Percentiles rank a stretch among this genome's conserved stretches.
Evolutionary conservation across 148 eudicot genomes (phyloP).

Genomic region (Silene conica): DNA sequence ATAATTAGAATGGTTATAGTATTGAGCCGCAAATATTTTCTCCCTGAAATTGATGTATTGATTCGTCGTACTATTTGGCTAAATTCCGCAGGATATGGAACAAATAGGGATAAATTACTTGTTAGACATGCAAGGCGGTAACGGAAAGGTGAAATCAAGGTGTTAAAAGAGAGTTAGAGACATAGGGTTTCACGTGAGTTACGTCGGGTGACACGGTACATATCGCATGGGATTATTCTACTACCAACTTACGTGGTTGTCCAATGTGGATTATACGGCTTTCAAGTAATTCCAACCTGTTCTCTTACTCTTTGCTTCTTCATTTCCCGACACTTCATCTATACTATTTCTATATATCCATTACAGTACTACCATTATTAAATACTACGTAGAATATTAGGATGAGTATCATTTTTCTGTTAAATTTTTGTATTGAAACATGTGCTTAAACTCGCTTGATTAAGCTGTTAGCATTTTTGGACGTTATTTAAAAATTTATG

Average conservation of each 20-base stretch:
- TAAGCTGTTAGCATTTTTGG: background rate
- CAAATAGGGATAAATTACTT: too few relatives aligned
- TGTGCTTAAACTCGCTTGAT: background rate
- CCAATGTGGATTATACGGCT: conserved; percentile 6
- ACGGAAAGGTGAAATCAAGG: too few relatives aligned
- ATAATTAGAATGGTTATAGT: too few relatives aligned
- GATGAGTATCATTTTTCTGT: background rate
- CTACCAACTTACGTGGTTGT: conserved; percentile 4
- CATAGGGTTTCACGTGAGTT: conserved; percentile 22
- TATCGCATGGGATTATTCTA: background rate
- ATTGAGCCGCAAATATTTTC: too few relatives aligned
- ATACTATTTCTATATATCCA: background rate
- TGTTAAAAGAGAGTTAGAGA: too few relatives aligned
- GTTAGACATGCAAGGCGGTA: too few relatives aligned
- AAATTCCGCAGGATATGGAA: too few relatives aligned
- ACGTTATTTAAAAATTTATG: too few relatives aligned
- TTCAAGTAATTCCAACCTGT: conserved; percentile 7
- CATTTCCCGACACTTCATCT: conserved; percentile 23
- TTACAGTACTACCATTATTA: background rate
- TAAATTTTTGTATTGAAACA: background rate
- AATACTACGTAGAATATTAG: background rate
- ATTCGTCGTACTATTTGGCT: too few relatives aligned
- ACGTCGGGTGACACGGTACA: conserved; percentile 21
- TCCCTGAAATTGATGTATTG: too few relatives aligned
- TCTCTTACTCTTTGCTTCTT: background rate